A percentile compares a stretch with the other conserved stretches of the same genome.
Evolutionary conservation across 2,329 filamentous ascomycete species (phyloP).

Genomic region (Neonectria magnoliae): DNA sequence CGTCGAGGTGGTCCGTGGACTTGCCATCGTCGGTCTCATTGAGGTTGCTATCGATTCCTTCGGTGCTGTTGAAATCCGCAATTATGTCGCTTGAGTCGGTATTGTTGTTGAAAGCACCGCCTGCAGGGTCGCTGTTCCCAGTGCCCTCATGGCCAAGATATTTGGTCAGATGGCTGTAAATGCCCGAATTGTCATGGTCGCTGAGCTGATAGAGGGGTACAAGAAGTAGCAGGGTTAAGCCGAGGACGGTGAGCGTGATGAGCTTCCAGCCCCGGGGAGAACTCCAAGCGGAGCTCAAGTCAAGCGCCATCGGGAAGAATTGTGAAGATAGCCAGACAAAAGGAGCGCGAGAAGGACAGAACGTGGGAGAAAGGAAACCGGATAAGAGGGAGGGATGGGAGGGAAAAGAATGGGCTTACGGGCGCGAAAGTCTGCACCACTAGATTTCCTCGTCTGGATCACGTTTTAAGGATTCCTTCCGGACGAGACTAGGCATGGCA

Average conservation of each 20-base stretch:
- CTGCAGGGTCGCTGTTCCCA: conserved; percentile 50
- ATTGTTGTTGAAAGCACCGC: conserved; percentile 45
- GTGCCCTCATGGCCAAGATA: conserved; percentile 45
- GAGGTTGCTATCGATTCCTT: not conserved
- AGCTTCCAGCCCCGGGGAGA: conserved; percentile 44
- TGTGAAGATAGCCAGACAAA: conserved; percentile 20
- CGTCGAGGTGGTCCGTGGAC: conserved; percentile 14
- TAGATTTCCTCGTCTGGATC: conserved; percentile 6
- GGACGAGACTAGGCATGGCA: conserved; percentile 4
- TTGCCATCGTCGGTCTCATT: conserved; percentile 22
- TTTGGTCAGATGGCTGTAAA: conserved; percentile 45
- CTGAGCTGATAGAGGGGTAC: conserved; percentile 46
- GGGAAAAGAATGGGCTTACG: conserved; percentile 8
- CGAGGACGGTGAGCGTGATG: conserved; percentile 40
- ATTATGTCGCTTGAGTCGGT: conserved; percentile 39
- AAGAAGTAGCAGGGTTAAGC: conserved; percentile 42
- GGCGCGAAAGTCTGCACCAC: conserved; percentile 17
- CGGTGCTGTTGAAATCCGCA: not conserved
- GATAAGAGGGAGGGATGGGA: conserved; percentile 5
- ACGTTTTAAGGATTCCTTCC: conserved; percentile 17
- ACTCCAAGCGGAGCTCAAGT: conserved; percentile 41
- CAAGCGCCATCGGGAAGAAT: conserved; percentile 35
- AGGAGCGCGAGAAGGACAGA: conserved; percentile 18
- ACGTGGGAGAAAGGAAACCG: not conserved
- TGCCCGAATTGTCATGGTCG: conserved; percentile 39